Evolutionary conservation across 2,329 filamentous ascomycete species (phyloP).

Genomic region (Pseudogymnoascus sp.): DNA sequence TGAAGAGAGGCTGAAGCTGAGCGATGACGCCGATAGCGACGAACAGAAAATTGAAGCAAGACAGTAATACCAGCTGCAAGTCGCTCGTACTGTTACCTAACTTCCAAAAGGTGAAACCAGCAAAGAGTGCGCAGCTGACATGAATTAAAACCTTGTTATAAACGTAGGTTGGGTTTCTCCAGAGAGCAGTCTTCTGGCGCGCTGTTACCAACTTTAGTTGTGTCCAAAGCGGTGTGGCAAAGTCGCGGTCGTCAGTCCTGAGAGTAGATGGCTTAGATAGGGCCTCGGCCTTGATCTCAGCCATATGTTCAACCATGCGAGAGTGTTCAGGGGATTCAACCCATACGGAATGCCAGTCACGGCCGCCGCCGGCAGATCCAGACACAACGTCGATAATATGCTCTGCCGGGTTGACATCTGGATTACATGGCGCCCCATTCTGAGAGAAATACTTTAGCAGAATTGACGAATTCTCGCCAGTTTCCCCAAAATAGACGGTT

Average conservation of each 20-base stretch:
- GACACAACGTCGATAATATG: conserved; percentile 36
- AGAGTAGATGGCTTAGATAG: conserved; percentile 37
- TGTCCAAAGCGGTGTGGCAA: conserved; percentile 58
- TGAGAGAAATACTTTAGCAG: conserved; percentile 58
- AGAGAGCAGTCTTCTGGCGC: conserved; percentile 56
- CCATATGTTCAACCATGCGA: conserved; percentile 54
- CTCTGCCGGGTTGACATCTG: conserved; percentile 47
- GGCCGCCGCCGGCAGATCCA: conserved; percentile 39
- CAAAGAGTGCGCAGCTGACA: conserved; percentile 50
- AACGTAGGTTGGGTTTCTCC: conserved; percentile 51
- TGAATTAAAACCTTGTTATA: conserved; percentile 46
- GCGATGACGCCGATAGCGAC: conserved; percentile 52
- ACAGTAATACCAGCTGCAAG: conserved; percentile 50
- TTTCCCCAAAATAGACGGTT: conserved; percentile 64
- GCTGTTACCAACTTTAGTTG: conserved; percentile 60
- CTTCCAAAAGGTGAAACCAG: conserved; percentile 57
- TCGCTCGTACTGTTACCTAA: conserved; percentile 45
- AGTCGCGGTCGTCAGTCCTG: conserved; percentile 56
- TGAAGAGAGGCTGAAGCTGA: conserved; percentile 53
- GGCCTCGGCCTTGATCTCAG: conserved; percentile 52
- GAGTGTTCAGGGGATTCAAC: conserved; percentile 53
- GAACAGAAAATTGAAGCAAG: conserved; percentile 58
- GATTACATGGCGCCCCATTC: conserved; percentile 48
- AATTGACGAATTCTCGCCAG: conserved; percentile 52
- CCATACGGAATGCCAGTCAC: conserved; percentile 69